phyloP scores from a whole-genome alignment of 202 grass and related monocot genomes.

The Saccharum hybrid region DNA sequence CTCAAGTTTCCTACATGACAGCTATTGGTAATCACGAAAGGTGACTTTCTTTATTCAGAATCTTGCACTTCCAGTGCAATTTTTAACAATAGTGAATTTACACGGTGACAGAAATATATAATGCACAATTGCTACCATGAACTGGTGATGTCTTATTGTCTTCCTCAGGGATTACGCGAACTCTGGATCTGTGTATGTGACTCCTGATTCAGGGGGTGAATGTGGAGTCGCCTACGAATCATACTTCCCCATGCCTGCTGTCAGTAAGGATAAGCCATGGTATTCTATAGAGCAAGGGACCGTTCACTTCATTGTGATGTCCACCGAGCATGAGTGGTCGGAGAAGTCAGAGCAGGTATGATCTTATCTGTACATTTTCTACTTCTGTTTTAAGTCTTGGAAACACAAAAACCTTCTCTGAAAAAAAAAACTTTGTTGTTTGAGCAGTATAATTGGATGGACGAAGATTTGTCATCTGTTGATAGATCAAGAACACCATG shows the following conservation, averaged over 20 bases:
- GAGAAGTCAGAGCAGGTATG: conserved; percentile 71
- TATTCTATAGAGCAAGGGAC: conserved; percentile 84
- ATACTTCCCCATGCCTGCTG: conserved; percentile 80
- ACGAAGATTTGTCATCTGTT: conserved; percentile 61
- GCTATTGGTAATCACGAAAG: conserved; percentile 92
- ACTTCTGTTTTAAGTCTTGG: neutral
- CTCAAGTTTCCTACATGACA: conserved; percentile 87
- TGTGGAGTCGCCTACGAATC: conserved; percentile 84
- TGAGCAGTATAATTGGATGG: conserved; percentile 72
- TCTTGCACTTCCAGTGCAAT: neutral
- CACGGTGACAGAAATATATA: neutral
- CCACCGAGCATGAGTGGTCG: conserved; percentile 75
- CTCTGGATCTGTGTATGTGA: conserved; percentile 64
- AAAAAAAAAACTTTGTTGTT: conserved; percentile 14
- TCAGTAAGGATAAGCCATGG: conserved; percentile 72
- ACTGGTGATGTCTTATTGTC: neutral
- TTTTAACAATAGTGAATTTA: neutral
- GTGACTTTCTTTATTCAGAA: conserved; percentile 36
- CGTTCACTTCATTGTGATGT: conserved; percentile 82
- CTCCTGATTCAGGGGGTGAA: conserved; percentile 75
- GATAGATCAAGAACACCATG: conserved; percentile 71
- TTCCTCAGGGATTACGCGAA: conserved; percentile 63
- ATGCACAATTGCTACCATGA: neutral
- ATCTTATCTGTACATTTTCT: neutral
- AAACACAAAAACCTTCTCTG: conserved; percentile 2